Base-by-base conservation (phyloP, 306 rosid species). In the Albizia julibrissin region DNA sequence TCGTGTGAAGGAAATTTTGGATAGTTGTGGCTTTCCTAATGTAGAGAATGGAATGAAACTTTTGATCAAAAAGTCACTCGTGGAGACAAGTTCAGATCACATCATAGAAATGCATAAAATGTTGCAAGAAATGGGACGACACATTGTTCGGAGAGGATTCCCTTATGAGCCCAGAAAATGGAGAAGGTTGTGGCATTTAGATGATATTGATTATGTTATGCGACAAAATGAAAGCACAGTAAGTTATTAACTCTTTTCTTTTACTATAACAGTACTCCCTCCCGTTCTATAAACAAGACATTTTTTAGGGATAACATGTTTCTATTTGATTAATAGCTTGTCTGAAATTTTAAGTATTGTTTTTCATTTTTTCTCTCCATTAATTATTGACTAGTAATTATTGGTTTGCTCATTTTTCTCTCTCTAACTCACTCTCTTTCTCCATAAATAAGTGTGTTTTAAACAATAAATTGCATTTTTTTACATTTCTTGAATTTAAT, bases 141-240 rank as follows among this genome's bases (percentile, higher is more conserved):
- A 75, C 49, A 84, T 84, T 37, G 70, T 84, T 19, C 69, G 52
- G 6, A 29, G 62, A 31, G 47, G 50, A 22, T 84, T 29, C 52
- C 75, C 52, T 0, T 10, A 19, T 8, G 72, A 80, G 8, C 85
- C 80, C 15, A 71, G 73, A 81, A 64, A 13, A 2, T 52, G 82
- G 82, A 76, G 80, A 77, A 85, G 87, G 43, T 24, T 85, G 52
- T 85, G 85, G 80, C 71, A 37, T 52, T 50, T 64, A 15, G 18
- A 43, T 1, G 72, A 85, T 40, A 50, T 85, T 15, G 64, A 6
- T 15, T 26, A 31, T 8, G 80, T 71, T 10, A 29, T 77, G 62
- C 67, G 3, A 27, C 14, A 33, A 46, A 24, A 59, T 54, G 26
- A 54, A 54, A 14, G 62, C 72, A 47, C 34, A 54, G 87, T 80